Conservation (phyloP, 306 rosid species). For the Pyrus betulifolia region DNA sequence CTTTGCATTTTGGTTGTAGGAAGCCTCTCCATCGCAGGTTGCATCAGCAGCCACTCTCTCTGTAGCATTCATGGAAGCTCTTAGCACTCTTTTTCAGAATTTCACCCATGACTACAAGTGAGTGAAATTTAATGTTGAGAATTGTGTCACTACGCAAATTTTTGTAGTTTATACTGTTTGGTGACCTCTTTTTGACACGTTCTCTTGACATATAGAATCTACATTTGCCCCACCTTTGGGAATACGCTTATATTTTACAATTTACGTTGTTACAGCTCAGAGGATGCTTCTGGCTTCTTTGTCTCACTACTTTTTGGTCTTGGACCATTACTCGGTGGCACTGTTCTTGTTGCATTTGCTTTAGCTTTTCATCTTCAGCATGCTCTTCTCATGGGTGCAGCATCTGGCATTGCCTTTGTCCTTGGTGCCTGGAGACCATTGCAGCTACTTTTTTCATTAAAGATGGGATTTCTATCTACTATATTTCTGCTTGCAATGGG, state of each 20-base stretch:
- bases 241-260: neutral
- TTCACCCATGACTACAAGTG: constrained; percentile 85
- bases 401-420: constrained; percentile 94
- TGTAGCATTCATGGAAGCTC: constrained; percentile 99
- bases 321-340: constrained; percentile 90
- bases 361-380: constrained; percentile 77
- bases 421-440: constrained; percentile 94
- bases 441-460: constrained; percentile 69
- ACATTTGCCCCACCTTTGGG: neutral
- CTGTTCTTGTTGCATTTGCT: constrained; percentile 65
- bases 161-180: neutral
- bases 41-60: constrained; percentile 91
- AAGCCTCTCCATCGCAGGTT: constrained; percentile 90
- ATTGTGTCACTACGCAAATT: neutral
- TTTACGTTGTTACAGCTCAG: constrained; percentile 56
- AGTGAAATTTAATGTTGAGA: constrained; percentile 21
- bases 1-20: constrained; percentile 41
- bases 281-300: constrained; percentile 96
- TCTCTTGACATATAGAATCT: neutral
- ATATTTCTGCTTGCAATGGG: constrained; percentile 54
- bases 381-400: constrained; percentile 91
- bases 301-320: constrained; percentile 93
- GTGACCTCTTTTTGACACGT: neutral
- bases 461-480: constrained; percentile 66
- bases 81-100: constrained; percentile 75